These are phyloP conservation scores for Bullera alba DNA, from an alignment of 768 basidiomycete genomes.

Conservation along the genomic window DNA sequence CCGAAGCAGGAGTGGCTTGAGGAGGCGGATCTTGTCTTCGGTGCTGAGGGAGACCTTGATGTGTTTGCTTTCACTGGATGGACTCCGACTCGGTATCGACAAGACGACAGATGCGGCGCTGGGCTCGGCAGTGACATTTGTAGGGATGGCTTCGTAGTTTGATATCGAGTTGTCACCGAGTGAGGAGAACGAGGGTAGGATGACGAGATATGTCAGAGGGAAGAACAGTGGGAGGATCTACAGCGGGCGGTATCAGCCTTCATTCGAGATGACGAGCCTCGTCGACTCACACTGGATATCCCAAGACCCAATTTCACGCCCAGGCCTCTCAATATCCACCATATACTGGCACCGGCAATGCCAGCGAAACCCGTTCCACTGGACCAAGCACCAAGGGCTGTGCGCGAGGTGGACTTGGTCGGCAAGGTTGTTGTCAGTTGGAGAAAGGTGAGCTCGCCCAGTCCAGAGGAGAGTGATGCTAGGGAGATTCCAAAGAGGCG, in stretches of 20 bases:
- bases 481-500: constrained; percentile 72
- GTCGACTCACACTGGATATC: constrained; percentile 45
- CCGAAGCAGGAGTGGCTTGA: constrained; percentile 66
- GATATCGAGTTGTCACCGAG: constrained; percentile 16
- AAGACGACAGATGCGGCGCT: constrained; percentile 2
- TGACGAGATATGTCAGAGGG: constrained; percentile 65
- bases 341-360: constrained; percentile 80
- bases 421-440: constrained; percentile 61
- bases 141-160: constrained; percentile 23
- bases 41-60: constrained; percentile 55
- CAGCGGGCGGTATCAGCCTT: not conserved
- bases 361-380: constrained; percentile 93
- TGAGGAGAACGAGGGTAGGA: constrained; percentile 63
- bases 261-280: not conserved
- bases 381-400: constrained; percentile 85
- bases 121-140: constrained; percentile 36
- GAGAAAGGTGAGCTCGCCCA: constrained; percentile 90
- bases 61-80: not conserved
- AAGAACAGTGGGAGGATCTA: constrained; percentile 78
- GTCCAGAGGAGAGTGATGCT: constrained; percentile 81
- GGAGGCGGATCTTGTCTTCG: constrained; percentile 71
- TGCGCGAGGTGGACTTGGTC: constrained; percentile 50
- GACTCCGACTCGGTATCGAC: not conserved
- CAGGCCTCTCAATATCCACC: constrained; percentile 84
- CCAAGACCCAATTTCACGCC: constrained; percentile 80